A percentile compares a stretch with the other conserved stretches of the same genome.
phyloP scores from a whole-genome alignment of 2,329 filamentous ascomycete genomes.

The Pestalotiopsis sp. region DNA sequence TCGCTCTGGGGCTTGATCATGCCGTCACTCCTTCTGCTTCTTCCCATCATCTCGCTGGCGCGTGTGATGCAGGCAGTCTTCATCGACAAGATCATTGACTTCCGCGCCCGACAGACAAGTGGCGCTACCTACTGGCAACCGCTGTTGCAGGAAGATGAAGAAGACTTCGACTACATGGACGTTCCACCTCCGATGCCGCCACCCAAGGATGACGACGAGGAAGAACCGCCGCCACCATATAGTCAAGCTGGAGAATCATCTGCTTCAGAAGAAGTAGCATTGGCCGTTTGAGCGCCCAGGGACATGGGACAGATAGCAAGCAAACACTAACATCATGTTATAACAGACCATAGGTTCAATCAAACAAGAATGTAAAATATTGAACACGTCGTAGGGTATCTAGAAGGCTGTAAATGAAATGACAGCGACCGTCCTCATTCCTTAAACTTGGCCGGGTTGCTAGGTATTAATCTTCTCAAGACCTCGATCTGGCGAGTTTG shows the following conservation, averaged over 20 bases:
- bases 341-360: background rate
- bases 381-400: constrained; percentile 5
- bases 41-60: background rate
- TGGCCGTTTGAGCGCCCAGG: background rate
- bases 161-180: constrained; percentile 6
- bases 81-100: background rate
- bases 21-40: background rate
- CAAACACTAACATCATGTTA: background rate
- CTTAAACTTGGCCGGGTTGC: constrained; percentile 56
- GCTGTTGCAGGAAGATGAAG: background rate
- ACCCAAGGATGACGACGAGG: constrained; percentile 5
- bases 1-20: constrained; percentile 3
- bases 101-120: background rate
- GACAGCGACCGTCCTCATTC: background rate
- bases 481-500: constrained; percentile 71
- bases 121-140: background rate
- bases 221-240: constrained; percentile 6
- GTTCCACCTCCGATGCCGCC: background rate
- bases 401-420: constrained; percentile 2
- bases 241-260: background rate
- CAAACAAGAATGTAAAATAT: background rate
- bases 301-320: background rate
- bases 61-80: background rate
- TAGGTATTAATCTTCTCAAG: constrained; percentile 67
- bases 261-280: background rate